Percentiles rank a stretch among this genome's conserved stretches.
These are phyloP conservation scores for Spathaspora gorwiae DNA, from an alignment of 805 yeast species.

Conservation along the genomic window DNA sequence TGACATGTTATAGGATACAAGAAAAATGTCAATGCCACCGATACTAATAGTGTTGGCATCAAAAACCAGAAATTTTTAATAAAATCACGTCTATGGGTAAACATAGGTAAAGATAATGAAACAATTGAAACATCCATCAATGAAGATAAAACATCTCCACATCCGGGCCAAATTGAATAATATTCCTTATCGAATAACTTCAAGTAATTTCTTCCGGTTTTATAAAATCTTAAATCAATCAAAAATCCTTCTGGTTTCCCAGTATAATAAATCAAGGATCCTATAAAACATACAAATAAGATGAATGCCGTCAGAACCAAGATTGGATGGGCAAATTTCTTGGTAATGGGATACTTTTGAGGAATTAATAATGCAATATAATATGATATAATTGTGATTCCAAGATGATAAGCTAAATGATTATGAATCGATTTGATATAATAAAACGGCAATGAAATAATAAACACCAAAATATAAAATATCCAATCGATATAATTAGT, in stretches of 20 bases:
- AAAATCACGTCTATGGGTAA: slow-evolving; percentile 63
- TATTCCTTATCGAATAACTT: slow-evolving; percentile 46
- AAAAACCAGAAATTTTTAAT: slow-evolving; percentile 53
- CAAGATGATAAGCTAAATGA: slow-evolving; percentile 58
- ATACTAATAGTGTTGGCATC: slow-evolving; percentile 53
- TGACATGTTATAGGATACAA: slow-evolving; percentile 67
- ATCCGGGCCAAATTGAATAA: slow-evolving; percentile 59
- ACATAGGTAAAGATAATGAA: slow-evolving; percentile 73
- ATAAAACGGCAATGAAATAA: slow-evolving; percentile 58
- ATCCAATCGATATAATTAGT: slow-evolving; percentile 52
- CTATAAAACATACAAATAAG: slow-evolving; percentile 58
- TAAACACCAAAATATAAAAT: slow-evolving; percentile 42
- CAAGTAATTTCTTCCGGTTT: slow-evolving; percentile 66
- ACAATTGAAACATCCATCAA: slow-evolving; percentile 77
- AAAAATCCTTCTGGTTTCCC: slow-evolving; percentile 46
- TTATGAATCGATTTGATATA: slow-evolving; percentile 45
- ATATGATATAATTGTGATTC: slow-evolving; percentile 56
- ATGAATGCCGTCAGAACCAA: slow-evolving; percentile 60
- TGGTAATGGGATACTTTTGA: slow-evolving; percentile 37
- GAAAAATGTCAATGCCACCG: slow-evolving; percentile 57
- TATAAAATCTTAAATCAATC: slow-evolving; percentile 48
- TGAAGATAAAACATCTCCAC: slow-evolving; percentile 64
- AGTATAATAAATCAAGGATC: slow-evolving; percentile 46
- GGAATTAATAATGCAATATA: slow-evolving; percentile 46
- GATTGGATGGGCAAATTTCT: slow-evolving; percentile 66